Conservation (phyloP, 176 grass and related monocot species). For the Coix lacrymajobi region DNA sequence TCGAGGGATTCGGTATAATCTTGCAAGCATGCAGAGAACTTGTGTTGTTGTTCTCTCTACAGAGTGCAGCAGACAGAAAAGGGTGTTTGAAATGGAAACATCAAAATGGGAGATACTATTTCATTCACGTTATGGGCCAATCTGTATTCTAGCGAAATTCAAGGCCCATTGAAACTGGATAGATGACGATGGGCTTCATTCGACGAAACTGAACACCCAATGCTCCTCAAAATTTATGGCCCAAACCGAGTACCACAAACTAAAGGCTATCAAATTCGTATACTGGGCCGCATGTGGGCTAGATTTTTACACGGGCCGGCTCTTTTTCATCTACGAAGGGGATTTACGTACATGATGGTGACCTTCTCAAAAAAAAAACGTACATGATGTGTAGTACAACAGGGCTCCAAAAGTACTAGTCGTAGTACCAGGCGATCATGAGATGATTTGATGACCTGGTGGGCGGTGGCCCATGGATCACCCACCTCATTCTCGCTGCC, state of each 20-base stretch:
- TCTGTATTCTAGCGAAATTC: neutral
- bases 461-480: neutral
- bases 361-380: too few species aligned
- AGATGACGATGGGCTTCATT: neutral
- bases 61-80: neutral
- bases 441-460: neutral
- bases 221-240: neutral
- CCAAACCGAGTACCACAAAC: neutral
- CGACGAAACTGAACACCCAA: too few species aligned
- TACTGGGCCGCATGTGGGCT: neutral
- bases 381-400: neutral
- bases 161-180: neutral
- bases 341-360: neutral
- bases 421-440: neutral
- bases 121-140: neutral
- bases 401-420: neutral
- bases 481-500: neutral
- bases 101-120: neutral
- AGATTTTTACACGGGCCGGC: neutral
- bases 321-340: neutral
- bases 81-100: neutral
- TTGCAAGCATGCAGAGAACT: too few species aligned
- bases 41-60: neutral
- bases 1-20: neutral
- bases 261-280: neutral